These are phyloP conservation scores for Atalantia buxifolia DNA, from an alignment of 345 rosid genomes.

Conservation along the genomic window DNA sequence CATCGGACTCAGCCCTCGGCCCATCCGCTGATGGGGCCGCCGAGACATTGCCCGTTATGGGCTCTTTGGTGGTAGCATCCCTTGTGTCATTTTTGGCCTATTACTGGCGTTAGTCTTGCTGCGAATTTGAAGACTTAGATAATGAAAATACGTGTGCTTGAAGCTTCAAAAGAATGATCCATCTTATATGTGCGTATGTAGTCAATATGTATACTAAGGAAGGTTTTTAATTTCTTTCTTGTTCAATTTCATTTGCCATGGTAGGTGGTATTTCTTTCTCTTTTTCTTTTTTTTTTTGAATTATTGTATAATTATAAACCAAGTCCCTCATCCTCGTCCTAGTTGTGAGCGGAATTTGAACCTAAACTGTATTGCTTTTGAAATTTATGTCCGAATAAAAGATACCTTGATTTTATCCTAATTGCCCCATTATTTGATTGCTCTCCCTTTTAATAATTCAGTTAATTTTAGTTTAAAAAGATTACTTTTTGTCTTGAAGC, in stretches of 20 bases:
- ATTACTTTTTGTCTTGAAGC: neutral
- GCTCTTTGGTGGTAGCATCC: constrained; percentile 62
- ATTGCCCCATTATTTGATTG: neutral
- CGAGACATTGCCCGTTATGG: constrained; percentile 48
- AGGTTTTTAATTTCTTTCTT: neutral
- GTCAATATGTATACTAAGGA: neutral
- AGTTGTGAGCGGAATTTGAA: neutral
- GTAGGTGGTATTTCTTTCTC: no score
- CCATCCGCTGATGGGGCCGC: constrained; percentile 33
- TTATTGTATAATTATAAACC: no score
- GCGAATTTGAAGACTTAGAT: no score
- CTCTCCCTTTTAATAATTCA: neutral
- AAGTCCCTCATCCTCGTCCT: no score
- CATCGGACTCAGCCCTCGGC: constrained; percentile 26
- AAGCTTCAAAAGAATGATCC: neutral
- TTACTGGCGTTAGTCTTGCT: constrained; percentile 42
- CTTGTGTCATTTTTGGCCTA: constrained; percentile 57
- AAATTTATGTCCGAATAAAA: neutral
- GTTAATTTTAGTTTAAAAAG: neutral
- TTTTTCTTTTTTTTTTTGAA: no score
- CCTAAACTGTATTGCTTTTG: neutral
- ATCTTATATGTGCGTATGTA: neutral
- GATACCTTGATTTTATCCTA: neutral
- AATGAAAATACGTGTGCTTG: neutral
- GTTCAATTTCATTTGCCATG: neutral